Base-by-base conservation (phyloP, 257 asterid species). In the Voacanga thouarsii region DNA sequence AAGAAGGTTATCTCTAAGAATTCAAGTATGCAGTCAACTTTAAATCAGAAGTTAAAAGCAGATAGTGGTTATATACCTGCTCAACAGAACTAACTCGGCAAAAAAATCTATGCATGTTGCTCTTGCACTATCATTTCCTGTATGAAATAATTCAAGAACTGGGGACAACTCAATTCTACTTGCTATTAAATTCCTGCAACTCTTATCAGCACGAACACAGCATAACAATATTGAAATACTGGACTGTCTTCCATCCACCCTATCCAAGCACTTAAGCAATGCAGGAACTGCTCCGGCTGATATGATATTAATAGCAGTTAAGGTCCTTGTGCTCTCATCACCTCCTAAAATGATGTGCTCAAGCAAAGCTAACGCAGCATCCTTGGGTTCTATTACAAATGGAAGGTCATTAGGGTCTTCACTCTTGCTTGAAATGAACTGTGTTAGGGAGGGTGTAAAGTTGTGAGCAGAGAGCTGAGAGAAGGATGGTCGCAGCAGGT, bases 41-140 rank as follows among this genome's bases (percentile, higher is more conserved):
- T 41, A 60, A 56, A 30, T 24, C 37, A 43, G 15, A 47, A 12
- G 33, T 33, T 68, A 69, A 59, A 68, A 75, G 77, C 39, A 30
- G 30, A 63, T 10, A 69, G 70, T 44, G 55, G 74, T 51, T 75
- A 49, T 12, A 5, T 86, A 89, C 97, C 96, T 89, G 89, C 83
- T 82, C 80, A 88, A 81, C 75, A 85, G 93, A 82, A 92, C 91
- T 82, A 92, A 83, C 84, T 89, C 97, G 16, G 84, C 81, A 59
- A 92, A 89, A 79, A 92, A 89, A 77, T 92, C 97, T 70, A 92
- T 79, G 79, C 97, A 92, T 49, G 80, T 82, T 47, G 88, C 91
- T 79, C 88, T 85, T 66, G 73, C 86, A 30, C 87, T 71, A 59
- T 92, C 97, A 71, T 77, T 88, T 85, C 94, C 97, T 33, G 92